Base-by-base conservation (phyloP, 2,329 filamentous ascomycete species). In the Knufia fluminis region DNA sequence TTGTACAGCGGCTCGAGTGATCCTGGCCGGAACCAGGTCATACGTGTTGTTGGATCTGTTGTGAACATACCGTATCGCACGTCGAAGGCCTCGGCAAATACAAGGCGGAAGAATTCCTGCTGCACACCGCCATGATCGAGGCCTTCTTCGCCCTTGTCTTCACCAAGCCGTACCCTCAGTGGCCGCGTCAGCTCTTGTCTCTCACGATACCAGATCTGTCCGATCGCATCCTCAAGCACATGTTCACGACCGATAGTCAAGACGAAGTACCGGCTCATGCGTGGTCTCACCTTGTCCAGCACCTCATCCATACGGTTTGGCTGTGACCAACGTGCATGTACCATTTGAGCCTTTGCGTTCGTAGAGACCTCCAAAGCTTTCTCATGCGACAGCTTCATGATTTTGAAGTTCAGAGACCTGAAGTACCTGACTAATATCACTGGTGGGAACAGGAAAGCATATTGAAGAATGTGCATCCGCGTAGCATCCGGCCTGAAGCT, bases 71-170 rank as follows among this genome's bases (percentile, higher is more conserved):
- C 89, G 60, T 85, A 87, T 38, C 82, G 76, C 3, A 87, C 84
- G 58, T 87, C 76, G 40, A 97, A 75, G 2, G 85, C 86, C 61
- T 94, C 83, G 1, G 80, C 79, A 58, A 96, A 82, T 16, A 86
- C 81, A 23, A 96, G 69, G 14, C 88, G 81, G 69, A 98, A 97
- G 64, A 95, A 97, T 56, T 98, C 92, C 63, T 95, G 90, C 59
- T 96, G 91, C 1, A 98, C 90, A 54, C 92, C 92, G 38, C 92
- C 92, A 43, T 91, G 88, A 64, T 98, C 92, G 28, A 94, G 80
- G 0, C 92, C 92, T 63, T 94, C 83, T 65, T 97, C 92, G 24
- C 88, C 87, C 47, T 75, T 74, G 28, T 87, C 82, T 62, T 88
- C 84, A 2, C 89, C 89, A 50, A 97, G 78, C 45, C 87, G 83